Evolutionary conservation across 2,329 filamentous ascomycete genomes (phyloP).

Genomic region (Sclerotiophoma versabilis): DNA sequence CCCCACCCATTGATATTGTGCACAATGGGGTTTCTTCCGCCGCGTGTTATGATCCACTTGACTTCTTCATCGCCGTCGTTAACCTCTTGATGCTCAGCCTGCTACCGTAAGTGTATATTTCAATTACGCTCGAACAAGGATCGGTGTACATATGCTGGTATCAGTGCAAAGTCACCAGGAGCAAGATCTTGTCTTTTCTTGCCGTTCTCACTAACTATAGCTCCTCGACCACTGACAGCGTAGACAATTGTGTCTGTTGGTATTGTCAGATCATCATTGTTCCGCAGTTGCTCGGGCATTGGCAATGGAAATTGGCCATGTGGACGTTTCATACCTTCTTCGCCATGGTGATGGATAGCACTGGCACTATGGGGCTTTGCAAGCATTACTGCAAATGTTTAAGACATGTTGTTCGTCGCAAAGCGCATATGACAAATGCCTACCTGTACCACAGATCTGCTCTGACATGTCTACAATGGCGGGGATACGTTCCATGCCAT

Average conservation of each 20-base stretch:
- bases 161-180: constrained; percentile 72
- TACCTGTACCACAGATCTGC: constrained; percentile 71
- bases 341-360: constrained; percentile 72
- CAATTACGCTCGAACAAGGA: neutral
- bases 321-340: constrained; percentile 71
- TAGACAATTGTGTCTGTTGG: constrained; percentile 71
- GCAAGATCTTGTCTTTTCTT: constrained; percentile 64
- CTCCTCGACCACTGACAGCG: constrained; percentile 66
- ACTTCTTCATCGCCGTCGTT: constrained; percentile 71
- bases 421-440: constrained; percentile 35
- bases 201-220: constrained; percentile 65
- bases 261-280: constrained; percentile 4
- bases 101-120: neutral
- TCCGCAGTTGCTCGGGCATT: too few relatives aligned
- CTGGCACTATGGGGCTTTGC: constrained; percentile 68
- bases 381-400: constrained; percentile 61
- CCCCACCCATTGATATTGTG: constrained; percentile 71
- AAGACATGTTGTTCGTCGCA: neutral
- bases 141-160: constrained; percentile 63
- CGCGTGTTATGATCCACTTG: constrained; percentile 71
- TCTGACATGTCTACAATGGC: constrained; percentile 71
- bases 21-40: constrained; percentile 66
- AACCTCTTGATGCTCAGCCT: constrained; percentile 71
- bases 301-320: too few relatives aligned
- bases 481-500: constrained; percentile 58